Conservation (phyloP, 371 early-diverging fungal genomes). For the Syncephalastrum monosporum region DNA sequence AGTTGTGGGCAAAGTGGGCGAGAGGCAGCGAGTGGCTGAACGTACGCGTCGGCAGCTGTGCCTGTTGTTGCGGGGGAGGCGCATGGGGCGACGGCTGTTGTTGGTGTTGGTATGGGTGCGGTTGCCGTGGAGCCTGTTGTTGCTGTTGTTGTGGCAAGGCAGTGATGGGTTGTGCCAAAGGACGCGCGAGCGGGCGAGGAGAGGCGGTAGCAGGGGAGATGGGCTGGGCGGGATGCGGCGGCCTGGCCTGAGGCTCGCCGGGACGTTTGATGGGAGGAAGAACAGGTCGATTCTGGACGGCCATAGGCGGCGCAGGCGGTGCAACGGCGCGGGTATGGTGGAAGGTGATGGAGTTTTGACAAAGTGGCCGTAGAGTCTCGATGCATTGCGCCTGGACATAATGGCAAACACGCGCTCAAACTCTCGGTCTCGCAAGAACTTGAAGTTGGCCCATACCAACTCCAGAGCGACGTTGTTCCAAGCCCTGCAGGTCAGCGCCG, state of each 20-base stretch:
- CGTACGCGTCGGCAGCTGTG: constrained; percentile 5
- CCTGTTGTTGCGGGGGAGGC: constrained; percentile 9
- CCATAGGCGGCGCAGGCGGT: constrained; percentile 15
- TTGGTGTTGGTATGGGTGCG: constrained; percentile 6
- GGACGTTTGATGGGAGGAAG: constrained; percentile 22
- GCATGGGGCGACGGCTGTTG: constrained; percentile 11
- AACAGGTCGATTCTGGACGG: constrained; percentile 16
- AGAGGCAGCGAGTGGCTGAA: constrained; percentile 33
- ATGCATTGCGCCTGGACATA: constrained; percentile 27
- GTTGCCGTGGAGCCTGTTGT: constrained; percentile 11
- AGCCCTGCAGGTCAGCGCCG: constrained; percentile 24
- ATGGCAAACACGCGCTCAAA: constrained; percentile 46
- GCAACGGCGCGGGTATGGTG: constrained; percentile 39
- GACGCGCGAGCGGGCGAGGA: not conserved
- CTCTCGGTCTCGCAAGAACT: constrained; percentile 38
- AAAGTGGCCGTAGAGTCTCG: constrained; percentile 28
- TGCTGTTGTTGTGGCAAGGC: constrained; percentile 13
- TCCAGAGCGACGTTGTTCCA: constrained; percentile 30
- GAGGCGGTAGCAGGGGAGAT: constrained; percentile 3
- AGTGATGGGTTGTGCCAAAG: no score
- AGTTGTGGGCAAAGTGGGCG: constrained; percentile 46
- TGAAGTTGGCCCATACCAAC: constrained; percentile 37
- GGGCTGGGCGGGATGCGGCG: constrained; percentile 13
- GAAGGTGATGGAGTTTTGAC: constrained; percentile 37
- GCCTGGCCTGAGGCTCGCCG: constrained; percentile 11